phyloP scores from a whole-genome alignment of 1,284 basidiomycete genomes.

The Leccinum variabile region DNA sequence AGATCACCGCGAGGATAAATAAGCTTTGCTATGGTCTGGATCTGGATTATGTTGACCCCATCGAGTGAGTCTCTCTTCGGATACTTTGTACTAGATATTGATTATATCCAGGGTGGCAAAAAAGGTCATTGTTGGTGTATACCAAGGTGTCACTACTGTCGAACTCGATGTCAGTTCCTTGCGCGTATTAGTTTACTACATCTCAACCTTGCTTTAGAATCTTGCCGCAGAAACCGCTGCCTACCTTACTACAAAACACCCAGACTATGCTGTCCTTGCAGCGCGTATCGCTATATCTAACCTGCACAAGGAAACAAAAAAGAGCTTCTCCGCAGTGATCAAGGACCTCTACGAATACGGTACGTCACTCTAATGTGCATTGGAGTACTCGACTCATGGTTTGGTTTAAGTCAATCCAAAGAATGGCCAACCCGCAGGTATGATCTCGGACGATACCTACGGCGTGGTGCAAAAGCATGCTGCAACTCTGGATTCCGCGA shows the following conservation, averaged over 20 bases:
- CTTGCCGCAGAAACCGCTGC: constrained; percentile 97
- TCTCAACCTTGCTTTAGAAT: constrained; percentile 54
- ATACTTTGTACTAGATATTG: constrained; percentile 2
- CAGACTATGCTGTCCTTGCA: constrained; percentile 97
- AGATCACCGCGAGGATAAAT: constrained; percentile 90
- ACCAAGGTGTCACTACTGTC: constrained; percentile 94
- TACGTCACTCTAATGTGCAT: constrained; percentile 38
- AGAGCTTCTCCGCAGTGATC: constrained; percentile 92
- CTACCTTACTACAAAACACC: constrained; percentile 94
- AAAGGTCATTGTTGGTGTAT: constrained; percentile 95
- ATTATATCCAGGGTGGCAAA: constrained; percentile 68
- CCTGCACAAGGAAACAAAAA: constrained; percentile 99
- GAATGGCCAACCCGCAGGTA: constrained; percentile 82
- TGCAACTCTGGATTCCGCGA: constrained; percentile 85
- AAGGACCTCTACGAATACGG: constrained; percentile 90
- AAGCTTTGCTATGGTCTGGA: constrained; percentile 99
- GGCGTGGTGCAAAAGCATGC: constrained; percentile 83
- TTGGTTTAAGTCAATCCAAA: constrained; percentile 87
- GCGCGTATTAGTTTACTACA: background rate
- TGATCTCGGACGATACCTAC: constrained; percentile 93
- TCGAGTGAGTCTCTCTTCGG: constrained; percentile 61
- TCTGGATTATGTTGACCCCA: constrained; percentile 89
- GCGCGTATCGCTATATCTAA: constrained; percentile 99
- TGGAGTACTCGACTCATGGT: constrained; percentile 8
- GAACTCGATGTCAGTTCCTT: constrained; percentile 83